Base-by-base conservation (phyloP, 345 rosid genomes). In the Hypericum androsaemum region DNA sequence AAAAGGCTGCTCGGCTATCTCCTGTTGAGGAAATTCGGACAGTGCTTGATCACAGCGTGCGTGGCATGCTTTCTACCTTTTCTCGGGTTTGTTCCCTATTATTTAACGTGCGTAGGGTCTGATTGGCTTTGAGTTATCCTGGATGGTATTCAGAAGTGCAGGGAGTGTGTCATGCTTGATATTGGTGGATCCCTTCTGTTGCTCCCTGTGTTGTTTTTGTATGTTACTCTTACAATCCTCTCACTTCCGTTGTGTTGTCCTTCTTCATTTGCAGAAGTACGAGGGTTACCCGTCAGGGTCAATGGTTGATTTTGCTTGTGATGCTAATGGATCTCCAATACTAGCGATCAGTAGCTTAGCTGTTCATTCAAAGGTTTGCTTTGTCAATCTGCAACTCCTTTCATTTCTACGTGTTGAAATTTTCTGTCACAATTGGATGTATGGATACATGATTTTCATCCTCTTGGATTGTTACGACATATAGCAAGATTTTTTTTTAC, bases 261-360 rank as follows among this genome's bases (percentile, higher is more conserved):
- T 50, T 50, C 62, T 5, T 5, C 13, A 62, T 10, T 46, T 73
- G 71, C 84, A 89, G 94, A 83, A 77, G 62, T 67, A 73, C 37
- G 94, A 61, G 47, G 95, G 88, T 61, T 90, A 87, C 61, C 96
- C 98, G 43, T 87, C 98, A 39, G 96, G 96, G 0, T 78, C 89
- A 3, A 74, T 81, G 88, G 94, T 92, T 63, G 98, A 87, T 72
- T 84, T 82, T 72, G 92, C 96, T 11, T 83, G 89, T 60, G 96
- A 78, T 66, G 77, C 71, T 47, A 84, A 78, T 80, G 96, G 95
- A 70, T 77, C 83, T 77, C 89, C 94, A 6, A 75, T 88, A 54
- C 50, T 88, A 40, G 95, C 95, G 43, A 70, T 84, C 60, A 88
- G 95, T 76, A 84, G 78, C 77, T 66, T 88, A 68, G 95, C 98